Evolutionary conservation across 2,329 filamentous ascomycete genomes (phyloP), one percentile per base, ranked within the genome.

Genomic region (Hysterium pulicare): DNA sequence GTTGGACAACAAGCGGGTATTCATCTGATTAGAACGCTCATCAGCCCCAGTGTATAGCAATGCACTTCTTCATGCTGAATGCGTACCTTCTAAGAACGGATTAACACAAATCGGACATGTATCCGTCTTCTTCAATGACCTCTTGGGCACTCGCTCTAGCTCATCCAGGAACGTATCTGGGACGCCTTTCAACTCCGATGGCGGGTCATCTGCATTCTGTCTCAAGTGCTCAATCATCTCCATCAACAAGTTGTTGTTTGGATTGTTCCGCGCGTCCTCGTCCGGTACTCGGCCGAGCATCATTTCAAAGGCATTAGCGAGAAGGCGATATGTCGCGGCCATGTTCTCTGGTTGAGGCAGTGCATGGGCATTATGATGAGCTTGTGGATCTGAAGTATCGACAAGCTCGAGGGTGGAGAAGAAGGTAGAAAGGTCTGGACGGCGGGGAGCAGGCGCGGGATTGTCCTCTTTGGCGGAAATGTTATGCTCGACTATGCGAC

Each of bases 361-460:
- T 2, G 81, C 77, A 61, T 83, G 67, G n/a, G 70, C 68, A 54
- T 82, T 78, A 41, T 73, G 71, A 33, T 75, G 76, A 34, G 66
- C 55, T 42, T 68, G 63, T 5, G 70, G 64, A 57, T 76, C 72
- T 22, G 73, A 76, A 7, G 76, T 79, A 47, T 76, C 73, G 22
- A 75, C 69, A 43, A 81, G 74, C 53, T 82, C 77, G 46, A 84
- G 76, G 33, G 77, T 76, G 44, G 75, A 73, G 68, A 83, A 83
- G 71, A 84, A 84, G 54, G 79, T 81, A 31, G 76, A 80, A 31
- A 84, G 74, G 60, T 84, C 81, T 21, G 81, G 81, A 39, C 80
- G 76, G 49, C 78, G 78, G 41, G 68, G 66, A 24, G 65, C 64
- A 15, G 66, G 66, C 48, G 59, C 57, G 40, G 62, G 50, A 42